A percentile compares a stretch with the other conserved stretches of the same genome.
Conservation (phyloP, 2,329 filamentous ascomycete genomes). For the Graphilbum ipis-grandicollis region DNA sequence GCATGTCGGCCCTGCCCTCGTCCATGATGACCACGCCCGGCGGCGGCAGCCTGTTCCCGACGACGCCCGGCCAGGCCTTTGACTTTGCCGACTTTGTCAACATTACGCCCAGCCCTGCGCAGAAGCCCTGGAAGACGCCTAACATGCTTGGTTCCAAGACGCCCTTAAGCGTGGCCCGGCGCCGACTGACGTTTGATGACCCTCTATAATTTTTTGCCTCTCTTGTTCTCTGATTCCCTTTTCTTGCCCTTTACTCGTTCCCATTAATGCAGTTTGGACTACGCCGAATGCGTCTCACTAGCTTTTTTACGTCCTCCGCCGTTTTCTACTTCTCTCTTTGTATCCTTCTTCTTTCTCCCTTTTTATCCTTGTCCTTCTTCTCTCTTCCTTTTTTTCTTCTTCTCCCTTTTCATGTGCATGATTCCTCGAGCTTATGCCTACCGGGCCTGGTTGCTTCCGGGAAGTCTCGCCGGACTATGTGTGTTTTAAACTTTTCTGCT, state of each 20-base stretch:
- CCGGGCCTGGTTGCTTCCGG: too few species aligned
- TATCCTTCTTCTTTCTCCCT: background rate
- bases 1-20: constrained; percentile 49
- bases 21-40: constrained; percentile 83
- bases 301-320: too few species aligned
- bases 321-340: background rate
- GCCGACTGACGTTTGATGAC: constrained; percentile 68
- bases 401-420: too few species aligned
- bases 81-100: constrained; percentile 97
- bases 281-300: background rate
- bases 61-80: constrained; percentile 68
- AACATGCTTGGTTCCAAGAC: constrained; percentile 30
- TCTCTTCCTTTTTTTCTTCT: too few species aligned
- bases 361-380: background rate
- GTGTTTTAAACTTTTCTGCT: too few species aligned
- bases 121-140: constrained; percentile 77
- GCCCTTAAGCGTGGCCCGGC: constrained; percentile 49
- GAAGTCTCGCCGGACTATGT: too few species aligned
- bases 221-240: background rate
- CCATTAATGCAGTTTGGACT: constrained; percentile 10
- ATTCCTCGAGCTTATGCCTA: too few species aligned
- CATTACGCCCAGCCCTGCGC: constrained; percentile 87
- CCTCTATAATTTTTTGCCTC: constrained; percentile 4
- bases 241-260: background rate
- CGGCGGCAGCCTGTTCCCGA: constrained; percentile 49